Base-by-base conservation (phyloP, 106 monocot species). In the Triglochin maritima region DNA sequence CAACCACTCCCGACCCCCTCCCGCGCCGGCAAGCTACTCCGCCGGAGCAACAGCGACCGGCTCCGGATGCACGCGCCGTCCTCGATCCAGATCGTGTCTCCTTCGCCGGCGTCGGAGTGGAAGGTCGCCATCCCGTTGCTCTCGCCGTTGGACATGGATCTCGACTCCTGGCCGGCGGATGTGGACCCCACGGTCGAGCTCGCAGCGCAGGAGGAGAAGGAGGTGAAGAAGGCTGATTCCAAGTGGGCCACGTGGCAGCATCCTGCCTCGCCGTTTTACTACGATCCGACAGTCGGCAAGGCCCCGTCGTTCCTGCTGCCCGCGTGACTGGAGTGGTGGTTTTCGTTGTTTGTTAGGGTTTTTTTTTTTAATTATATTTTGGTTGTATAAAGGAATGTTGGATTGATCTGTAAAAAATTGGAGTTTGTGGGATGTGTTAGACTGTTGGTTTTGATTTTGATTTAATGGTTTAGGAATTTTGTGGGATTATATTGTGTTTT, bases 31-130 rank as follows among this genome's bases (percentile, higher is more conserved):
- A 72, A 68, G 71, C 13, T 57, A 9, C 45, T 73, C 49, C 44
- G 72, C 46, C 52, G 68, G 45, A 67, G 68, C 55, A 66, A 62
- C 62, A 79, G 79, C 56, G 60, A 73, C 69, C 53, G 79, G 73
- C 68, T 79, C 5, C 67, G 73, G 79, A 79, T 79, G 79, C 79
- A 72, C 67, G 79, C 80, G 71, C 80, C 80, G 41, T 71, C 80
- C 13, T 81, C 80, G 5, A 81, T 81, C 47, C 60, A 76, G 72
- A 57, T 81, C 11, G 66, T 61, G 7, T 57, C 66, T 9, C 59
- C 75, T 29, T 42, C 42, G 16, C 42, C 63, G 49, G 62, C 57
- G 44, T 46, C 75, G 43, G 71, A 76, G 76, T 81, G 80, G 80
- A 81, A 76, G 67, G 63, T 68, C 49, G 71, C 80, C 44, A 81